phyloP scores from a whole-genome alignment of 2,329 filamentous ascomycete species.

The Microdochium bolleyi region DNA sequence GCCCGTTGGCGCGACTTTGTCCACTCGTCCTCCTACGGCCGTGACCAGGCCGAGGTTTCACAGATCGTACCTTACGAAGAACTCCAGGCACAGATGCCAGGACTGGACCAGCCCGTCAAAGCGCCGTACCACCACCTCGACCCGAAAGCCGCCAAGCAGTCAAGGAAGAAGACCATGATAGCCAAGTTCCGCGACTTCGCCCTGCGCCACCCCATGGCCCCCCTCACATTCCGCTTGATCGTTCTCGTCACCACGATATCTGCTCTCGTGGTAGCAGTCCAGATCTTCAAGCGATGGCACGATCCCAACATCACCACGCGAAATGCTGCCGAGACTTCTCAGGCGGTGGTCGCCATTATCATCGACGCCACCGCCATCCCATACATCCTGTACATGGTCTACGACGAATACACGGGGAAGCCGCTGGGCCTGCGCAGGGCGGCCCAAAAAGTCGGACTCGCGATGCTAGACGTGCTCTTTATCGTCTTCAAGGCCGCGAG shows the following conservation, averaged over 20 bases:
- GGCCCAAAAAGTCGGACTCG: conserved; percentile 78
- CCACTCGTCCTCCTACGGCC: conserved; percentile 43
- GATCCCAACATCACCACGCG: conserved; percentile 20
- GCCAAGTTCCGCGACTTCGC: conserved; percentile 60
- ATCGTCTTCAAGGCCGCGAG: conserved; percentile 97
- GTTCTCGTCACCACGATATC: conserved; percentile 78
- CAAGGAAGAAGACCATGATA: conserved; percentile 24
- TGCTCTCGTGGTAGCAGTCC: conserved; percentile 70
- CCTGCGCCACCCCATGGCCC: conserved; percentile 76
- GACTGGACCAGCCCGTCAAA: conserved; percentile 28
- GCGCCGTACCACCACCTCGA: conserved; percentile 29
- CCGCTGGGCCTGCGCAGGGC: conserved; percentile 80
- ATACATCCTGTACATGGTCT: conserved; percentile 90
- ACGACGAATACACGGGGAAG: conserved; percentile 92
- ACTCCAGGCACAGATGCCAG: conserved; percentile 24
- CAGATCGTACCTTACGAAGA: conserved; percentile 37
- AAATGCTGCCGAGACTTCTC: conserved; percentile 53
- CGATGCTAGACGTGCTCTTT: conserved; percentile 89
- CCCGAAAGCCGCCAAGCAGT: conserved; percentile 21
- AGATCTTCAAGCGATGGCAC: conserved; percentile 59
- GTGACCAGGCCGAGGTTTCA: conserved; percentile 35
- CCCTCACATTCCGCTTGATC: conserved; percentile 71
- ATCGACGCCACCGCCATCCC: conserved; percentile 84
- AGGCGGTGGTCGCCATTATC: conserved; percentile 80
- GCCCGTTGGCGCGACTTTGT: conserved; percentile 46